Evolutionary conservation across 331 rosid species (phyloP), one percentile per base, ranked within the genome.

Genomic region (Erythrophleum ivorense): DNA sequence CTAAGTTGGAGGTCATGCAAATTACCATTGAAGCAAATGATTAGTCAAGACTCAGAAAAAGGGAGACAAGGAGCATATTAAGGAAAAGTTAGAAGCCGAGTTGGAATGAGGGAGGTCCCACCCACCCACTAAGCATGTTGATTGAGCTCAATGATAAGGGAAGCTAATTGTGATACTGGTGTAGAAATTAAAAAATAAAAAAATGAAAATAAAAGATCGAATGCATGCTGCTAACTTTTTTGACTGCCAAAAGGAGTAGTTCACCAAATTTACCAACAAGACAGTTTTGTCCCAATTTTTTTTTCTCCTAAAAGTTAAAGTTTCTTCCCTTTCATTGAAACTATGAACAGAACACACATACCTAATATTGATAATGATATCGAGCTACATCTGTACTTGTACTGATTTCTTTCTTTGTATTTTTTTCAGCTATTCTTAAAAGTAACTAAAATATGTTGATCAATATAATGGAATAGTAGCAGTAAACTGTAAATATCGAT

Each of bases 31-130:
- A 80, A 86, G 36, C 73, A 76, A 60, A 60, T 84, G 75, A 87
- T 83, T 65, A 78, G 88, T 76, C 80, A 82, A 59, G 72, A 69
- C 62, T 71, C 55, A 73, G 79, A 82, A 83, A 81, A 65, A 78
- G 48, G 54, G 50, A 77, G 88, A 85, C 88, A 85, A 57, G 75
- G 78, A 81, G 92, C 89, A 87, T 89, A 89, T 83, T 81, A 81
- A 63, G 89, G 80, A 89, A 86, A 87, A 86, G 79, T 53, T 73
- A 31, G 83, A 84, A 76, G 71, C 79, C 36, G 7, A 72, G 81
- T 58, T 21, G 12, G 81, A 82, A 81, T 75, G 70, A 19, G 72
- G 87, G 83, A 34, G 76, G 78, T 36, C 91, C 92, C 89, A 48
- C 73, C 86, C 86, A 82, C 77, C 88, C 91, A 90, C 90, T 78